Base-by-base conservation (phyloP, 176 grass and related monocot genomes). In the Dendrocalamus sinicus region DNA sequence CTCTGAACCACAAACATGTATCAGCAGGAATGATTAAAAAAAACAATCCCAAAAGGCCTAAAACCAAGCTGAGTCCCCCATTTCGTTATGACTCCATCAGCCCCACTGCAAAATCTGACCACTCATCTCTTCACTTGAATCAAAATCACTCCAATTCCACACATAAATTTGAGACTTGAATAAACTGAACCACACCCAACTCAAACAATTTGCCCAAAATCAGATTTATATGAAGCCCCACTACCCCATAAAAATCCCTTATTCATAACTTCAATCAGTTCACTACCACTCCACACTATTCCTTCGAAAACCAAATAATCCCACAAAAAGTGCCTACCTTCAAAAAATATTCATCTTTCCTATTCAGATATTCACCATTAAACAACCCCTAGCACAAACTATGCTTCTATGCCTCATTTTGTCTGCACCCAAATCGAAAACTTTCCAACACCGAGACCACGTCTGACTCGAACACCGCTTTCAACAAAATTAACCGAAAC, bases 231-330 rank as follows among this genome's bases (percentile, higher is more conserved):
- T 12, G 24, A 82, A 58, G 70, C 5, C 37, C 39, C 37, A 41
- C 12, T 48, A 28, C 6, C 50, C 30, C 59, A 79, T 39, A 50
- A 54, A 26, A 48, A 65, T 17, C n/a, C 35, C 40, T 78, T 23
- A 63, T 39, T 22, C 71, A 14, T 17, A 37, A 61, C 23, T 63
- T 50, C 22, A 64, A 40, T 16, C 59, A 53, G 30, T 52, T 53
- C 9, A 17, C 12, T 75, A 53, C 30, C 44, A 40, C 12, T 76
- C 30, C 72, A 20, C 6, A 67, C 13, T 41, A 41, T 16, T 40
- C 11, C 80, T 26, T 83, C 37, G 52, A 72, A 74, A 62, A 75
- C 11, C 20, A 75, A 46, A 47, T 39, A 75, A 51, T 54, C 46
- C 32, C 19, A 51, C 54, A 44, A 47, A 73, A 12, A 22, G 8